Evolutionary conservation across 768 basidiomycete species (phyloP), one percentile per base, ranked within the genome.

Genomic region (Amyloporia xantha): DNA sequence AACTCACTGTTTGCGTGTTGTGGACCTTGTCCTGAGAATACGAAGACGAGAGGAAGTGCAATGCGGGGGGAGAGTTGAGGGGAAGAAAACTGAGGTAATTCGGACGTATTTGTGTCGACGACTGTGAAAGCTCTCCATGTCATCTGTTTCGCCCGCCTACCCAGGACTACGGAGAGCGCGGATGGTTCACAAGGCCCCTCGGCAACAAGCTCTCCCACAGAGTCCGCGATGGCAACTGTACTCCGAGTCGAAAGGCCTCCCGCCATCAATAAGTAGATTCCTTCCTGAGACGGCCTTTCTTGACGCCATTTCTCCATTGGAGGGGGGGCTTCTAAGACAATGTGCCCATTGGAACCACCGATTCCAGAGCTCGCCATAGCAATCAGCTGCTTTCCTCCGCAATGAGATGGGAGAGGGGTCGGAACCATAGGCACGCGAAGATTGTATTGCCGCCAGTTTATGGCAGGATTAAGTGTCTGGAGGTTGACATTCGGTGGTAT

Each of bases 361-460:
- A 76, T 73, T 3, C 74, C 74, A 25, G 69, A 72, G 47, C 72
- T 68, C 0, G 67, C 58, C 44, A 76, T 64, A 1, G 74, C 68
- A 19, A 73, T 64, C 26, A 74, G 58, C 15, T 64, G 39, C 19
- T 47, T 57, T 30, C 59, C 56, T 5, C 55, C 51, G 1, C 56
- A 40, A 15, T 57, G 55, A 13, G 62, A 46, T 3, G 28, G 47
- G 13, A 72, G 62, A 1, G 63, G 54, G 6, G 62, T 62, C 1
- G 63, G 49, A 11, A 61, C 53, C 2, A 57, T 53, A 4, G 72
- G 70, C 0, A 69, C 71, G 15, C 60, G 60, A 15, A 75, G 57
- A 26, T 62, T 54, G 55, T 66, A 70, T 39, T 68, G 56, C 4
- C 65, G 56, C 73, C 72, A 75, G 24, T 57, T 48, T 51, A 75